Evolutionary conservation across 345 rosid genomes (phyloP).

Genomic region (Turritis glabra): DNA sequence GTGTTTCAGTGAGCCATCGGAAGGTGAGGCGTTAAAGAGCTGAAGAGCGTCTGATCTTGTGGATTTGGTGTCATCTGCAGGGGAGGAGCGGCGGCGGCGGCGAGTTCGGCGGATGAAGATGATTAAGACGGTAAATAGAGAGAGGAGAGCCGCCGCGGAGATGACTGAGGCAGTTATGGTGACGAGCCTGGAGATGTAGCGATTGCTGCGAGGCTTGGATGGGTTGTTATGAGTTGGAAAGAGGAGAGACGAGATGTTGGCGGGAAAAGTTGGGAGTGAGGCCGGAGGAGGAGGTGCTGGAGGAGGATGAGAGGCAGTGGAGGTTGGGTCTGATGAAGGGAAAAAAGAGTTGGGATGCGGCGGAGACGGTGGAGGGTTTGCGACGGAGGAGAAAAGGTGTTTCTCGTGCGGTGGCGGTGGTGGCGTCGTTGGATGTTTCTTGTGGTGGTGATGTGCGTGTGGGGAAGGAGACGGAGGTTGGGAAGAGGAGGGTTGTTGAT

Average conservation of each 20-base stretch:
- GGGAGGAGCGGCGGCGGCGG: constrained; percentile 30
- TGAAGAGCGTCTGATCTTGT: constrained; percentile 57
- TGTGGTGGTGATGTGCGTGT: constrained; percentile 37
- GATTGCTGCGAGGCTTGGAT: constrained; percentile 37
- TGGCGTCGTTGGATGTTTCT: constrained; percentile 24
- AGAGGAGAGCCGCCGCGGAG: constrained; percentile 51
- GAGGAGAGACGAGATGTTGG: constrained; percentile 83
- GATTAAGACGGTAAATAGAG: constrained; percentile 44
- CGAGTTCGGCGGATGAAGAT: constrained; percentile 51
- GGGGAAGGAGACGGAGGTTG: constrained; percentile 47
- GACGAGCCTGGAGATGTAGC: constrained; percentile 38
- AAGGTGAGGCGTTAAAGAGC: constrained; percentile 67
- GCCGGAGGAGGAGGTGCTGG: constrained; percentile 51
- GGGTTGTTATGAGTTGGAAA: constrained; percentile 49
- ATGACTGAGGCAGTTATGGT: constrained; percentile 59
- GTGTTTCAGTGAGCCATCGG: constrained; percentile 47
- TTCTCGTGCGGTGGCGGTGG: constrained; percentile 51
- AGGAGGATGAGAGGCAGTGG: constrained; percentile 31
- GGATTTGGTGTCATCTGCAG: constrained; percentile 44
- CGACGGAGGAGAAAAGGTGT: constrained; percentile 44
- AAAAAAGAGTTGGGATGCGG: constrained; percentile 48
- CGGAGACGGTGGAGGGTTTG: constrained; percentile 37
- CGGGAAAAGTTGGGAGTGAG: constrained; percentile 71
- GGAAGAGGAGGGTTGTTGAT: constrained; percentile 36
- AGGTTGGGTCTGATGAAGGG: constrained; percentile 41